A percentile compares a stretch with the other conserved stretches of the same genome.
These are phyloP conservation scores for Auriscalpium vulgare DNA, from an alignment of 768 basidiomycete species.

Conservation along the genomic window DNA sequence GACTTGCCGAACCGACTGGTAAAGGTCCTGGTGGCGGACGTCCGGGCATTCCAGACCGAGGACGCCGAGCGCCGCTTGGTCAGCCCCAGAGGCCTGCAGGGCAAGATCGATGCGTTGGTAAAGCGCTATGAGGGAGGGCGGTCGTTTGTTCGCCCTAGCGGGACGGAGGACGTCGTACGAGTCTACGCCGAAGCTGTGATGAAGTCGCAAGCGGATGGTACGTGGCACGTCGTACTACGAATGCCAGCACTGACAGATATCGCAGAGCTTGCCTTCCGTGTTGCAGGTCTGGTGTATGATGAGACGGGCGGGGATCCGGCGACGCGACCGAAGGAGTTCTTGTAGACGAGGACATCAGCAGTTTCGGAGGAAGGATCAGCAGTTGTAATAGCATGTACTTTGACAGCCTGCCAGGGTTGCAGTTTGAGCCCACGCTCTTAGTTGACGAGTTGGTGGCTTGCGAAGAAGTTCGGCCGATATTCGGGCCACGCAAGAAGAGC, in stretches of 20 bases:
- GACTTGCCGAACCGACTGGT: slow-evolving; percentile 94
- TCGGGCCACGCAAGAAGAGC: no score
- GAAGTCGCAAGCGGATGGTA: slow-evolving; percentile 76
- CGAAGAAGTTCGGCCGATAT: no score
- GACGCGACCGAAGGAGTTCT: slow-evolving; percentile 76
- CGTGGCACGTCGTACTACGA: slow-evolving; percentile 21
- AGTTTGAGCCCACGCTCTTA: background rate
- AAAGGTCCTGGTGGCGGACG: slow-evolving; percentile 82
- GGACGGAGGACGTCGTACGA: slow-evolving; percentile 96
- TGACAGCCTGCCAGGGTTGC: background rate
- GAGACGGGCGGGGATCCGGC: slow-evolving; percentile 72
- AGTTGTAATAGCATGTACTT: background rate
- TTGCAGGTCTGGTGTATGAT: slow-evolving; percentile 82
- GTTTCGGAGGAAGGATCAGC: background rate
- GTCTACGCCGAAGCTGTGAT: slow-evolving; percentile 91
- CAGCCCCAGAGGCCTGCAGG: slow-evolving; percentile 73
- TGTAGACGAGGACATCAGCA: slow-evolving; percentile 16
- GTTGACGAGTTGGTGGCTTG: background rate
- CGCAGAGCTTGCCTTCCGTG: slow-evolving; percentile 76
- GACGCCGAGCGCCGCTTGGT: slow-evolving; percentile 90
- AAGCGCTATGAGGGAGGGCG: slow-evolving; percentile 75
- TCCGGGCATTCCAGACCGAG: slow-evolving; percentile 78
- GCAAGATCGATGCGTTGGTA: slow-evolving; percentile 73
- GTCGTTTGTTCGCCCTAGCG: slow-evolving; percentile 92
- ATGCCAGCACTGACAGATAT: slow-evolving; percentile 4